Evolutionary conservation across 2,329 filamentous ascomycete species (phyloP).

Genomic region (Xylaria sp.): DNA sequence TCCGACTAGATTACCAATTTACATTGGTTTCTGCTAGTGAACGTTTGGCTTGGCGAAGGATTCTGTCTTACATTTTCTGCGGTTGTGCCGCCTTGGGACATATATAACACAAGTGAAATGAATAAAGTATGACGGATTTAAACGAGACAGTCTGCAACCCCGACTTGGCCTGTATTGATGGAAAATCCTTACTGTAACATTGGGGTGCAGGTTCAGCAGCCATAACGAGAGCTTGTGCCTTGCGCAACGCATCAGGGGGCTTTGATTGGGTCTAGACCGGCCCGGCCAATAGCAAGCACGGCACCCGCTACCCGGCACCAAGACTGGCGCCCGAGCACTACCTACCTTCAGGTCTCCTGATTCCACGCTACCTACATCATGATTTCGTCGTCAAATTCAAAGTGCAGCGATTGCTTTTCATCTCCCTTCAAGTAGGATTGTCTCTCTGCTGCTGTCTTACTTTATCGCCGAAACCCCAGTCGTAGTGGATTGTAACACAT

Average conservation of each 20-base stretch:
- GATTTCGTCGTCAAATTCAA: constrained; percentile 9
- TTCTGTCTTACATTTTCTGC: neutral
- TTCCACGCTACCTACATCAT: constrained; percentile 25
- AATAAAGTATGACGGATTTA: neutral
- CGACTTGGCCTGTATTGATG: neutral
- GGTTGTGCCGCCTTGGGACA: constrained; percentile 1
- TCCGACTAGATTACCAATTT: neutral
- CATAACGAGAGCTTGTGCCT: neutral
- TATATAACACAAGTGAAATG: neutral
- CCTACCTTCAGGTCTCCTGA: constrained; percentile 14
- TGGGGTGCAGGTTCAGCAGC: neutral
- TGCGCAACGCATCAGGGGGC: neutral
- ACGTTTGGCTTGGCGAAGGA: constrained; percentile 1
- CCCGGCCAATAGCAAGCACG: neutral
- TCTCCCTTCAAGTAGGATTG: neutral
- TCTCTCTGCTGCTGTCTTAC: too few relatives aligned
- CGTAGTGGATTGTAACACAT: neutral
- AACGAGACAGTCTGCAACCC: constrained; percentile 5
- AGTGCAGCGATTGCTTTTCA: neutral
- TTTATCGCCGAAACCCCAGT: neutral
- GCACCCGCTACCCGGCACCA: neutral
- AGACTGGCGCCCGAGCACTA: neutral
- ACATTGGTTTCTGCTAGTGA: neutral
- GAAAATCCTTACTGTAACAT: neutral
- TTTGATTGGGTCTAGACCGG: constrained; percentile 10